Percentiles rank a stretch among this genome's conserved stretches.
Evolutionary conservation across 306 rosid genomes (phyloP).

Genomic region (Vigna unguiculata): DNA sequence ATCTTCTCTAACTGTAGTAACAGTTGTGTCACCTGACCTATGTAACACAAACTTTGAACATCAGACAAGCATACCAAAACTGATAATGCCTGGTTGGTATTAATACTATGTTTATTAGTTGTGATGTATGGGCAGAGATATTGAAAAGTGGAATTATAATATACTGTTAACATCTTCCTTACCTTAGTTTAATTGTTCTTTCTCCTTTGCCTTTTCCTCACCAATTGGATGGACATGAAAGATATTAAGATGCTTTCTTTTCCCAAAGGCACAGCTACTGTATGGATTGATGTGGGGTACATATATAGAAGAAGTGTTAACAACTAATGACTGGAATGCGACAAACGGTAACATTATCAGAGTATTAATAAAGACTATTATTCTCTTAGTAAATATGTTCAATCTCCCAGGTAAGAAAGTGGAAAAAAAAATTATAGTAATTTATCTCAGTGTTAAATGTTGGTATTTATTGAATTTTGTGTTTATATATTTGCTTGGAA

Average conservation of each 20-base stretch:
- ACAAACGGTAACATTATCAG: background rate
- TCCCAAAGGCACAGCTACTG: slow-evolving; percentile 15
- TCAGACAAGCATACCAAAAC: slow-evolving; percentile 29
- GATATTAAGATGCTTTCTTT: slow-evolving; percentile 44
- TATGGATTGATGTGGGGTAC: slow-evolving; percentile 38
- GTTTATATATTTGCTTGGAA: too few species aligned
- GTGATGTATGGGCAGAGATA: background rate
- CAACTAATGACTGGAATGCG: background rate
- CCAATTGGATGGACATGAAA: slow-evolving; percentile 31
- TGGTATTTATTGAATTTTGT: background rate
- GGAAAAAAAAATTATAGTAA: too few species aligned
- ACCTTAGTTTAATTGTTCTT: slow-evolving; percentile 45
- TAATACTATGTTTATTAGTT: background rate
- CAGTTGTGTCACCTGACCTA: slow-evolving; percentile 2
- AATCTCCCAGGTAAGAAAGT: too few species aligned
- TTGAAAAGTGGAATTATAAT: slow-evolving; percentile 25
- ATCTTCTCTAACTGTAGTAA: slow-evolving; percentile 4
- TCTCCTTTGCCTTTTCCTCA: slow-evolving; percentile 25
- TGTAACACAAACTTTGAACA: background rate
- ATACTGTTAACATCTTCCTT: background rate
- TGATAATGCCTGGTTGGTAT: background rate
- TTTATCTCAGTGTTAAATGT: background rate
- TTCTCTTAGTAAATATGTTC: too few species aligned
- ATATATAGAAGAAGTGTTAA: slow-evolving; percentile 31
- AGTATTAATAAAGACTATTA: too few species aligned